Conservation (phyloP, 257 asterid species). For the Cordia subcordata region DNA sequence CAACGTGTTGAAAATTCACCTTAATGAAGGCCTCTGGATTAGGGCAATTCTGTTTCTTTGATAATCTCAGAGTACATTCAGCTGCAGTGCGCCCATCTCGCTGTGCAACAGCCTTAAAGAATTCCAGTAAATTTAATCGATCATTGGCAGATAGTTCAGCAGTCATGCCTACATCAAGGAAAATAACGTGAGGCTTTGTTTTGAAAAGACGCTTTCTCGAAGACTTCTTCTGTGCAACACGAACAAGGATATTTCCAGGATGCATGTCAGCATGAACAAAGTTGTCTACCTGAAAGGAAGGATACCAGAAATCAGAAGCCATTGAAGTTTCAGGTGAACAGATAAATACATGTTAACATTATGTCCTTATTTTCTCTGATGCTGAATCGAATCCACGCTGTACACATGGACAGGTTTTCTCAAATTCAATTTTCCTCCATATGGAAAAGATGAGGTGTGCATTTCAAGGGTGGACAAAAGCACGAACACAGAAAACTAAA, state of each 20-base stretch:
- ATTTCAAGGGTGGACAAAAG: no score
- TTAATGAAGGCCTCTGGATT: constrained; percentile 65
- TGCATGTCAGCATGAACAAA: constrained; percentile 88
- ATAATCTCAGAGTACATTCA: constrained; percentile 47
- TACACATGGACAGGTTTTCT: no score
- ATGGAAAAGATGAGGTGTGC: no score
- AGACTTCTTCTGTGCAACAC: constrained; percentile 38
- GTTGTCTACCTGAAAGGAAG: constrained; percentile 63
- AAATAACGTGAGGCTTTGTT: constrained; percentile 64
- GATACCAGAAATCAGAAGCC: not conserved
- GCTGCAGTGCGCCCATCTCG: constrained; percentile 80
- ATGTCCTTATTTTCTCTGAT: no score
- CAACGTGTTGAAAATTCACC: constrained; percentile 33
- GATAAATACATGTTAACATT: no score
- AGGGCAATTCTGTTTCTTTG: constrained; percentile 74
- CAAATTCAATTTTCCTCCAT: no score
- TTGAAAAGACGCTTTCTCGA: constrained; percentile 56
- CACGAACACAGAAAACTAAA: no score
- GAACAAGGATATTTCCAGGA: constrained; percentile 86
- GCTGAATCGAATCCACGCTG: no score
- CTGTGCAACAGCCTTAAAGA: constrained; percentile 70
- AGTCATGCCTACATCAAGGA: constrained; percentile 86
- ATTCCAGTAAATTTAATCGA: constrained; percentile 49
- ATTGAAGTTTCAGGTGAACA: not conserved
- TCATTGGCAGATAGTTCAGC: constrained; percentile 73